Conservation (phyloP, 2,329 filamentous ascomycete genomes). For the Arthroderma sp. region DNA sequence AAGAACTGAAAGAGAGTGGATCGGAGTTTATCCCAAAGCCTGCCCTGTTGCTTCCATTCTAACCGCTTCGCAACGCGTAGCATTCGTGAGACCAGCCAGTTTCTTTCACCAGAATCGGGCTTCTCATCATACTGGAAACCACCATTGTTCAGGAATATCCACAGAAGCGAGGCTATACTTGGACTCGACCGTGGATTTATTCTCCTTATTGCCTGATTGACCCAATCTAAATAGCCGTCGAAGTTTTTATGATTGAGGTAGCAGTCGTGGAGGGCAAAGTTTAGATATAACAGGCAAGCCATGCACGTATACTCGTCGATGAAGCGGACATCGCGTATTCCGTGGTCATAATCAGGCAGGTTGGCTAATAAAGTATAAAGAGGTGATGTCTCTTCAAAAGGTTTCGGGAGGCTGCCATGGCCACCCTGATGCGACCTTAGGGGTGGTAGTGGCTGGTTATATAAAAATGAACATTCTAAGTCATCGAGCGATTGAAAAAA, state of each 20-base stretch:
- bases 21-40: conserved; percentile 22
- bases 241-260: conserved; percentile 20
- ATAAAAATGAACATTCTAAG: conserved; percentile 17
- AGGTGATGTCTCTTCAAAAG: conserved; percentile 18
- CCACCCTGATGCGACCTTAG: background rate
- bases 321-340: conserved; percentile 24
- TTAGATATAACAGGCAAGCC: conserved; percentile 23
- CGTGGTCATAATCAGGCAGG: conserved; percentile 24
- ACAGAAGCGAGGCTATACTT: conserved; percentile 23
- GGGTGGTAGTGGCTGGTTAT: conserved; percentile 11
- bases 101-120: conserved; percentile 20
- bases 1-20: conserved; percentile 20
- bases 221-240: conserved; percentile 21
- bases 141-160: conserved; percentile 23
- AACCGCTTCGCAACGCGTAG: conserved; percentile 22
- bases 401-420: background rate
- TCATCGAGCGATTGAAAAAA: conserved; percentile 22
- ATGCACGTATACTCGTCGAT: conserved; percentile 26
- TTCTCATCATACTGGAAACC: conserved; percentile 18
- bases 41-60: conserved; percentile 22
- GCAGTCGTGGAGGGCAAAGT: conserved; percentile 21
- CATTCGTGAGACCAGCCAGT: conserved; percentile 25
- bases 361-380: conserved; percentile 21
- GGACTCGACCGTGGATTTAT: conserved; percentile 19
- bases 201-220: conserved; percentile 18